Evolutionary conservation across 768 basidiomycete genomes (phyloP).

Genomic region (Trametes gibbosa): DNA sequence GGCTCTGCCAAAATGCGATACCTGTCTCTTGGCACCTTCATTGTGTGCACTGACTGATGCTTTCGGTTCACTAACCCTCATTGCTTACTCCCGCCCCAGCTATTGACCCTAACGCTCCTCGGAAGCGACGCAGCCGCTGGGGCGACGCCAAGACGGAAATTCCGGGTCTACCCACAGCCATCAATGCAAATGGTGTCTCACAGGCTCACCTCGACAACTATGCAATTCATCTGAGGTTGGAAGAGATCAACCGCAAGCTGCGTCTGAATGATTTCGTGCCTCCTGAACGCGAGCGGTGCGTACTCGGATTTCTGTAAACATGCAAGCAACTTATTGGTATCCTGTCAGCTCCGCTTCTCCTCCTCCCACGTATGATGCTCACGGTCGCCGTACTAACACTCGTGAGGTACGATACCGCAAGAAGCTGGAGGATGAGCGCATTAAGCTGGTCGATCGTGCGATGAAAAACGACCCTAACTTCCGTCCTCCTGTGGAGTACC

Average conservation of each 20-base stretch:
- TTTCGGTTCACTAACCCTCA: constrained; percentile 58
- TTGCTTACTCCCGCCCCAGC: constrained; percentile 23
- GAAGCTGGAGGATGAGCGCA: constrained; percentile 90
- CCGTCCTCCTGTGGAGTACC: constrained; percentile 95
- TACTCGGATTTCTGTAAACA: constrained; percentile 1
- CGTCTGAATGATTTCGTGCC: constrained; percentile 93
- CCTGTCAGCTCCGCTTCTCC: constrained; percentile 83
- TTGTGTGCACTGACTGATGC: constrained; percentile 33
- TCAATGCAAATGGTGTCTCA: constrained; percentile 89
- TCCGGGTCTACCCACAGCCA: constrained; percentile 91
- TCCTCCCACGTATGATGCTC: constrained; percentile 94
- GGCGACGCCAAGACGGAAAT: constrained; percentile 91
- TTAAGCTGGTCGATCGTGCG: constrained; percentile 89
- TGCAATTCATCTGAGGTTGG: constrained; percentile 91
- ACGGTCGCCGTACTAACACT: constrained; percentile 97
- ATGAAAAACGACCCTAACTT: constrained; percentile 99
- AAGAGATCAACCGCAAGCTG: constrained; percentile 96
- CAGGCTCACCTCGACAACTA: constrained; percentile 97
- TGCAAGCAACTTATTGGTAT: background rate
- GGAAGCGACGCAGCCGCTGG: constrained; percentile 97
- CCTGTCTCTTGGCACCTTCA: constrained; percentile 16
- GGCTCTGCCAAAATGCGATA: constrained; percentile 16
- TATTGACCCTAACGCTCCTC: constrained; percentile 77
- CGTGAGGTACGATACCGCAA: constrained; percentile 98
- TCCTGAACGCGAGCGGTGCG: constrained; percentile 90